A percentile compares a stretch with the other conserved stretches of the same genome.
phyloP scores from a whole-genome alignment of 441 rosid species.

The Populus trichocarpa region DNA sequence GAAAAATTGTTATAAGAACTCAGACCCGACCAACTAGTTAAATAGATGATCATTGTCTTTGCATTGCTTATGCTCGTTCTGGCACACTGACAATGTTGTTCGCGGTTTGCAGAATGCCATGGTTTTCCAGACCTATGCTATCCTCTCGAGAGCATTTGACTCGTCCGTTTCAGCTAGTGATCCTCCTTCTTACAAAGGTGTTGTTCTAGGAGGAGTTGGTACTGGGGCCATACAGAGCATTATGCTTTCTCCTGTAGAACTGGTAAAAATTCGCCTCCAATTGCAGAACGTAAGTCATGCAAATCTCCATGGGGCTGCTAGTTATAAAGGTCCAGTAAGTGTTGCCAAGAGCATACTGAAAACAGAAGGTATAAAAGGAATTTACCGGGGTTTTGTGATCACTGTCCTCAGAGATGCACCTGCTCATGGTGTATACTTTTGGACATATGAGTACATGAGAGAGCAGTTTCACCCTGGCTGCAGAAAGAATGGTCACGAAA shows the following conservation, averaged over 20 bases:
- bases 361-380: conserved; percentile 58
- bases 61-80: too few relatives aligned
- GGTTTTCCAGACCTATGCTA: conserved; percentile 89
- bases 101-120: conserved; percentile 76
- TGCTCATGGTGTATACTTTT: conserved; percentile 83
- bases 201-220: conserved; percentile 76
- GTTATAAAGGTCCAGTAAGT: conserved; percentile 48
- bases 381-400: conserved; percentile 71
- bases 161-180: conserved; percentile 39
- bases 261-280: conserved; percentile 90
- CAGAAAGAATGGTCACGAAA: conserved; percentile 71
- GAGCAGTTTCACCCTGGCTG: conserved; percentile 92
- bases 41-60: too few relatives aligned
- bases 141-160: conserved; percentile 73
- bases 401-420: conserved; percentile 92
- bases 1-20: neutral
- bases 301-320: conserved; percentile 12
- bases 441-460: conserved; percentile 79
- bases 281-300: conserved; percentile 37
- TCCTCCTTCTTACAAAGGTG: conserved; percentile 87
- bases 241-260: conserved; percentile 74
- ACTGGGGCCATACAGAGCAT: conserved; percentile 89
- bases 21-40: neutral
- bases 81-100: neutral
- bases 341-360: conserved; percentile 63